Evolutionary conservation across 331 rosid species (phyloP), one percentile per base, ranked within the genome.

Genomic region (Phaseolus coccineus): DNA sequence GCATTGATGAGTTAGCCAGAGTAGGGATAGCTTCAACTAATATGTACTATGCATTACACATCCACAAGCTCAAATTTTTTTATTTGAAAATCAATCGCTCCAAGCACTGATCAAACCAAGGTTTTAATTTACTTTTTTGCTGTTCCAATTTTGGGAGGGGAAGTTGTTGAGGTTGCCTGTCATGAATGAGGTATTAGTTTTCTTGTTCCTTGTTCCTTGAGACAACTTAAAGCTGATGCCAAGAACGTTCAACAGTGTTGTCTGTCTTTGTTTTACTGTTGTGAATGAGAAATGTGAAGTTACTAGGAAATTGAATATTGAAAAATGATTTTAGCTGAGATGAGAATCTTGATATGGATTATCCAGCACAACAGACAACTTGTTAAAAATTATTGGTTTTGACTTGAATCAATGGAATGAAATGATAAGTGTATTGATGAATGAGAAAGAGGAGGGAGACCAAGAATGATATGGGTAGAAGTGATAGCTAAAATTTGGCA

Each of bases 1-100:
- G 13, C 68, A 74, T 25, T 58, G 69, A 74, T 57, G 46, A 8
- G 40, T 70, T 30, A 14, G 30, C 74, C 44, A 59, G 59, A 42
- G 58, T 16, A 15, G 46, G 13, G 31, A 19, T 59, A 74, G 27
- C 62, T 30, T 27, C 39, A n/a, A 69, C 14, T 47, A 27, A 16
- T 9, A 0, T 46, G 33, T 33, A 57, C 11, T 2, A 27, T 6
- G 52, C 50, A 44, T 40, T 40, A 40, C 46, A 40, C 12, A 42
- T 9, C 14, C 1, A 4, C 50, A 11, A 44, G 50, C 57, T 71
- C 61, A 19, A 33, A 72, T 55, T 53, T 56, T 56, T 5, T 73
- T 56, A 72, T 72, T 24, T 24, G 65, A 39, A 13, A 19, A 56
- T 53, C 33, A 53, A 73, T 73, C 28, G 40, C 13, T 10, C 30